These are phyloP conservation scores for Ogataea methanolica DNA, from an alignment of 805 yeast genomes.

Conservation along the genomic window DNA sequence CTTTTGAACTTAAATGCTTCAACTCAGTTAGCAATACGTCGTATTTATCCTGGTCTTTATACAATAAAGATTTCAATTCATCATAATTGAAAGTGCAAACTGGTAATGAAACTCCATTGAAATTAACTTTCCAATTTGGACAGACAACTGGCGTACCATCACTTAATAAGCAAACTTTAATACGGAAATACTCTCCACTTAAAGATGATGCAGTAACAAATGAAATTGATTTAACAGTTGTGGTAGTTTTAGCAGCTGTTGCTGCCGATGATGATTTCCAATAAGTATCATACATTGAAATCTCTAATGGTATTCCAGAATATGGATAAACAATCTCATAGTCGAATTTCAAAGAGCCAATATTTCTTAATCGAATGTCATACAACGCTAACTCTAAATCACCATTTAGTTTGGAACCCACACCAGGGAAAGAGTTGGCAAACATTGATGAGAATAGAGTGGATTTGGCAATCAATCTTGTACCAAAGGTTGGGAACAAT, in stretches of 20 bases:
- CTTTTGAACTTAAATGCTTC: conserved; percentile 7
- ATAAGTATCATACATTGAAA: conserved; percentile 90
- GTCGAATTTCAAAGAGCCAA: conserved; percentile 74
- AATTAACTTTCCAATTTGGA: conserved; percentile 56
- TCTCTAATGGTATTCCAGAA: conserved; percentile 75
- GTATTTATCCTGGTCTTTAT: conserved; percentile 13
- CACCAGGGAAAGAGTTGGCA: conserved; percentile 31
- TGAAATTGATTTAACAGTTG: conserved; percentile 39
- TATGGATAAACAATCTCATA: conserved; percentile 89
- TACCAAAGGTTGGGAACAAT: conserved; percentile 91
- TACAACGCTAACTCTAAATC: conserved; percentile 63
- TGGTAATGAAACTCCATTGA: conserved; percentile 47
- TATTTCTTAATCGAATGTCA: conserved; percentile 73
- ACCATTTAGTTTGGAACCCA: conserved; percentile 35
- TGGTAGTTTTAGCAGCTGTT: conserved; percentile 7
- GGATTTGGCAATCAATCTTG: conserved; percentile 84
- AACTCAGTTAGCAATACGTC: conserved; percentile 14
- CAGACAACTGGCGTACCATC: conserved; percentile 87
- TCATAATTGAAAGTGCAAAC: conserved; percentile 53
- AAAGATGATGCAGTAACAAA: conserved; percentile 90
- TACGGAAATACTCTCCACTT: conserved; percentile 70
- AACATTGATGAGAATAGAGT: conserved; percentile 64
- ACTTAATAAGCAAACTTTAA: conserved; percentile 64
- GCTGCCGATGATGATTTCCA: conserved; percentile 82
- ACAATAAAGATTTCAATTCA: conserved; percentile 32